Evolutionary conservation across 805 yeast genomes (phyloP), one percentile per base, ranked within the genome.

Genomic region (Sugiyamaella americana): DNA sequence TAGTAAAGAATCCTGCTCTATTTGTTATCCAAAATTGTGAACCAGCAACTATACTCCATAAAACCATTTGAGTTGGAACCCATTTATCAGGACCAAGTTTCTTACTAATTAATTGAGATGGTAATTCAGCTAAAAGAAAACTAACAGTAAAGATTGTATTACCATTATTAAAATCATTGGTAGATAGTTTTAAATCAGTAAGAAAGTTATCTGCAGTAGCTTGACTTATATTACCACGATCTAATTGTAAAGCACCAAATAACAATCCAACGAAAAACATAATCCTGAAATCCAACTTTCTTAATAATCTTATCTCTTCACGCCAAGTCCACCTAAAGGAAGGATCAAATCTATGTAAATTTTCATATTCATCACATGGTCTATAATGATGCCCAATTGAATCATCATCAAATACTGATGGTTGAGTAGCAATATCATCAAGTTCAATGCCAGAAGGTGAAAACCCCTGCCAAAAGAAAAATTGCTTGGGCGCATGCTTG

Each of bases 61-160:
- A 48, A 19, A 66, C 55, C 60, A 80, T 71, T 58, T 80, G 84
- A 36, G 71, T 65, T 4, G 86, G 86, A 50, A 81, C 73, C 75
- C 82, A 80, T 38, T 71, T 54, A 54, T 80, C 85, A 2, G 84
- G 77, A 5, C 87, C 88, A 19, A 82, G 48, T 40, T 69, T 71
- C 58, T 82, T 80, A 10, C 84, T 76, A 39, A 82, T 65, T 53
- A 81, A 66, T 58, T 82, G 86, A 2, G 86, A 80, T 0, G 87
- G 88, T 8, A 82, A 63, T 59, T 82, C 87, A 13, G 83, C 77
- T n/a, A 67, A 58, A 45, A 82, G 62, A 56, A 82, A 82, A 35
- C 77, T 69, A 3, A 77, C 67, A 45, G 72, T 67, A 53, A 75
- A 75, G 35, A 82, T 66, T 1, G 85, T 79, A 52, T 69, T 73